These are phyloP conservation scores for Gastrodia elata DNA, from an alignment of 106 monocot genomes.

Conservation along the genomic window DNA sequence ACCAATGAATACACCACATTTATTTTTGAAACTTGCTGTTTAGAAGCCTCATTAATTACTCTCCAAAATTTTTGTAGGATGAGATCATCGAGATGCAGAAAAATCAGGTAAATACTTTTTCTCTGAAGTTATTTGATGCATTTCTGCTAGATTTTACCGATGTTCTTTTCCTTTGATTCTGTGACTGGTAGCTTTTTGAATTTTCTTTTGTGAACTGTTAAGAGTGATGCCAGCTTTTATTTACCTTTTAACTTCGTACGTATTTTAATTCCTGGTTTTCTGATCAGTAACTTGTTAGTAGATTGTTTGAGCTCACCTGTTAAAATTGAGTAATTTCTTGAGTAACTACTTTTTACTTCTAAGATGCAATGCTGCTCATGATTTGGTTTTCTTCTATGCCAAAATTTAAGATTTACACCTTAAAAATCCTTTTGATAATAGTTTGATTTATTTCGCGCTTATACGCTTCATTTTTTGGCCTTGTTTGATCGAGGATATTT, in stretches of 20 bases:
- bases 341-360: not conserved
- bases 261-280: not conserved
- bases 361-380: not conserved
- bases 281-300: not conserved
- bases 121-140: not conserved
- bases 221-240: not conserved
- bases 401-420: not conserved
- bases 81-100: conserved; percentile 51
- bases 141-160: not conserved
- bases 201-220: not conserved
- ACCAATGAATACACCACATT: not conserved
- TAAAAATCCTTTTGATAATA: not conserved
- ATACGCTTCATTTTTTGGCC: not conserved
- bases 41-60: not conserved
- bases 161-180: not conserved
- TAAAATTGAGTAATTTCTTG: not conserved
- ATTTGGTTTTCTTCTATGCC: not conserved
- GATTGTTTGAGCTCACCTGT: not conserved
- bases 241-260: not conserved
- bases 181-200: not conserved
- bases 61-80: conserved; percentile 22
- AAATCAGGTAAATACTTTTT: conserved; percentile 34
- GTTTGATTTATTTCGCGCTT: not conserved
- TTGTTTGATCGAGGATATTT: not conserved
- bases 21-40: not conserved